Conservation (phyloP, 768 basidiomycete genomes). For the Lyophyllum decastes region DNA sequence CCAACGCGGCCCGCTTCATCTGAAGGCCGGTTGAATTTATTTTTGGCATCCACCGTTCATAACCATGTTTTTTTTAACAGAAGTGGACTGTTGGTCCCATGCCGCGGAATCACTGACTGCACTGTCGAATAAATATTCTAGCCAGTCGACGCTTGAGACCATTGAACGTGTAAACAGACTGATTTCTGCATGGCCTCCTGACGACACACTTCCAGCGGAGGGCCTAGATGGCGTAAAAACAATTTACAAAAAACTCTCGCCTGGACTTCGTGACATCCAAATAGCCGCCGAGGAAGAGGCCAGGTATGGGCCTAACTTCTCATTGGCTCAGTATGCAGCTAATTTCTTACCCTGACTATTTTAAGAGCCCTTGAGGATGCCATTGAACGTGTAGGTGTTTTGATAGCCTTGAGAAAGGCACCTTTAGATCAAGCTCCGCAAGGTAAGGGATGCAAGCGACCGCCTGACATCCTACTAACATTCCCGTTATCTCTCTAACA, state of each 20-base stretch:
- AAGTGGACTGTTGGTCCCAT: constrained; percentile 77
- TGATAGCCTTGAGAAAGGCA: constrained; percentile 75
- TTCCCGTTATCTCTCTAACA: not conserved
- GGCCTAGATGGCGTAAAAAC: constrained; percentile 65
- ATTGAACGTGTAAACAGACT: constrained; percentile 75
- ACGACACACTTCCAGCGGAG: constrained; percentile 68
- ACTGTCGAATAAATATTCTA: constrained; percentile 56
- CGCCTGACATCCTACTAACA: not conserved
- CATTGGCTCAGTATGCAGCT: not conserved
- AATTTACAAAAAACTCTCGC: constrained; percentile 60
- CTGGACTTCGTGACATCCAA: constrained; percentile 66
- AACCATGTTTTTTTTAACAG: constrained; percentile 37
- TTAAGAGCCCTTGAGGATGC: constrained; percentile 70
- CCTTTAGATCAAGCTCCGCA: constrained; percentile 53
- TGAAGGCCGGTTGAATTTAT: constrained; percentile 58
- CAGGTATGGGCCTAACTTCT: constrained; percentile 45
- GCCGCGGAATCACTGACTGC: constrained; percentile 58
- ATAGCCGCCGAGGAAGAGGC: constrained; percentile 59
- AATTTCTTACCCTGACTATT: constrained; percentile 5
- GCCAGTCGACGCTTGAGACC: constrained; percentile 51
- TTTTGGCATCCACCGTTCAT: constrained; percentile 9
- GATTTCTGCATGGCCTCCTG: constrained; percentile 69
- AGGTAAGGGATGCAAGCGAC: constrained; percentile 41
- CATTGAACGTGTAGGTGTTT: constrained; percentile 65
- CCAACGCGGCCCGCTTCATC: constrained; percentile 68